Evolutionary conservation across 441 rosid genomes (phyloP), one percentile per base, ranked within the genome.

Genomic region (Raphanus hybrid): DNA sequence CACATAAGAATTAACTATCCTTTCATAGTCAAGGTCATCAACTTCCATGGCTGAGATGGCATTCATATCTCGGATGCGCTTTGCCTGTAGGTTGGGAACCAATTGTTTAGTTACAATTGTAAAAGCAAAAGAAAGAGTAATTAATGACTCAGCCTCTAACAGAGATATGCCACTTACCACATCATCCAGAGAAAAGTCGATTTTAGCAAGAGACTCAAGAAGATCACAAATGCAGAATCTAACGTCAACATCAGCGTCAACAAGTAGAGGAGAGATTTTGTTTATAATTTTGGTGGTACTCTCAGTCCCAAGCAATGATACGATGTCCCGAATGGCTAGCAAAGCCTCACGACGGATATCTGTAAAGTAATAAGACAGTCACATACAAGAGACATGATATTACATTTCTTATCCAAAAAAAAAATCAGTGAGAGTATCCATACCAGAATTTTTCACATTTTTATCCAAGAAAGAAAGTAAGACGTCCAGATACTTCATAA

Each of bases 21-120:
- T 73, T 67, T 94, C 98, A 78, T 89, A 94, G 87, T 96, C 99
- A 78, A 94, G 95, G 73, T 85, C 97, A 69, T 84, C 97, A 73
- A 87, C 81, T 84, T 96, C 98, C 77, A 81, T 68, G 64, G 85
- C 84, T 61, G 97, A 91, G 71, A 88, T 89, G 61, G 96, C 85
- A 77, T 94, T 96, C 85, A 96, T 83, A 73, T 88, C 85, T 23
- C 75, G 71, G 37, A 94, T 43, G 59, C 90, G 86, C 64, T 86
- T 83, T 78, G 95, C 97, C 99, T 96, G 89, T 85, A 88, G 55
- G 59, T 27, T 69, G 78, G 16, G 18, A 58, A 69, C 50, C 78
- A 75, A 82, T 14, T 62, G 67, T 63, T 39, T 78, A 16, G 60
- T 75, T 45, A 70, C 59, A 45, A 76, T 58, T 58, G 55, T 23